Evolutionary conservation across 345 rosid genomes (phyloP).

Genomic region (Hevea brasiliensis): DNA sequence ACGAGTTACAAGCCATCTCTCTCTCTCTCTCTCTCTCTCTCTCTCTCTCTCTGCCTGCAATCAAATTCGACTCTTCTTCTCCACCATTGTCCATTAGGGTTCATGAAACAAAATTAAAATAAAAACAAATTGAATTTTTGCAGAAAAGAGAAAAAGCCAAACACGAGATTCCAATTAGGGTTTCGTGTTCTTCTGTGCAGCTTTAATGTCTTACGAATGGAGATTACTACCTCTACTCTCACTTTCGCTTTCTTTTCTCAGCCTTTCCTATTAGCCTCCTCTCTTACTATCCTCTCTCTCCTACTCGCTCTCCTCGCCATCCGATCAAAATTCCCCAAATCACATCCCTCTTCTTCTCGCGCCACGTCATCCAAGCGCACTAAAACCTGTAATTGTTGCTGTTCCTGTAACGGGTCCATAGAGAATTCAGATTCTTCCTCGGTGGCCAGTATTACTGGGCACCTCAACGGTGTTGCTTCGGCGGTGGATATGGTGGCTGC

Average conservation of each 20-base stretch:
- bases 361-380: background rate
- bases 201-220: conserved; percentile 68
- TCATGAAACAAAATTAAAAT: background rate
- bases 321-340: conserved; percentile 43
- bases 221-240: conserved; percentile 43
- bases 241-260: conserved; percentile 32
- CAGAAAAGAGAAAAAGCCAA: background rate
- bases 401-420: conserved; percentile 30
- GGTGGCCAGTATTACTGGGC: background rate
- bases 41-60: background rate
- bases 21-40: too few species aligned
- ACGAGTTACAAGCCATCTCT: conserved; percentile 11
- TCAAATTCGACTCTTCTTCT: background rate
- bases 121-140: background rate
- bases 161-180: conserved; percentile 30
- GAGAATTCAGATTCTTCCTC: conserved; percentile 21
- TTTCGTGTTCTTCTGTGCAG: conserved; percentile 37
- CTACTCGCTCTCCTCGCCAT: conserved; percentile 37
- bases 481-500: conserved; percentile 33
- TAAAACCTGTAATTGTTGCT: conserved; percentile 30
- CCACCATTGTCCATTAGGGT: conserved; percentile 8
- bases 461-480: conserved; percentile 26
- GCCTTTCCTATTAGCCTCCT: conserved; percentile 47
- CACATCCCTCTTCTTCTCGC: background rate
- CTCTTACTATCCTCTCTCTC: conserved; percentile 46